Evolutionary conservation across 2,329 filamentous ascomycete genomes (phyloP), one percentile per base, ranked within the genome.

Genomic region (Colletotrichum chrysophilum): DNA sequence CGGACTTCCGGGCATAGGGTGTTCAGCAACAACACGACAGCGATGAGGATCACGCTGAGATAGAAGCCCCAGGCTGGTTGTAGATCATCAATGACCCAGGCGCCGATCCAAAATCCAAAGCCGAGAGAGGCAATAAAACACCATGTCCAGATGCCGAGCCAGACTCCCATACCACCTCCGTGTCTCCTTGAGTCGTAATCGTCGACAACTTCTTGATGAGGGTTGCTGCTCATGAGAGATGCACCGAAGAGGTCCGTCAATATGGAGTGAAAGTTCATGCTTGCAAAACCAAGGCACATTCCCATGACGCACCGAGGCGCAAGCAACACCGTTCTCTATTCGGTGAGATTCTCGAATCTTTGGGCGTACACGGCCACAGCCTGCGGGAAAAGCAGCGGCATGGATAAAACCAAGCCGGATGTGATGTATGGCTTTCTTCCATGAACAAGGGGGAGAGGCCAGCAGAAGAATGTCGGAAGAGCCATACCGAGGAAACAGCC

Each of bases 351-450:
- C 5, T 91, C 91, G 10, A 91, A 89, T 76, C 93, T 87, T 72
- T 86, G 88, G 10, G 84, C 82, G 60, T 89, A 89, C 10, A 95
- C 89, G 3, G 92, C 88, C 52, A 96, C 85, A 1, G 94, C 94
- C 81, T 96, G 94, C 0, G 94, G 94, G 72, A 96, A 94, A 43
- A 96, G 89, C 0, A 96, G 86, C 5, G 94, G 93, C 85, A 96
- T 90, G 7, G 94, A 91, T 36, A 95, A 81, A 3, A 91, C 90
- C 68, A 96, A 88, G 24, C 94, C 90, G 34, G 91, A 88, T 48
- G 96, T 86, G n/a, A 93, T 92, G 80, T 96, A 96, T 2, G 94
- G 93, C 80, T 95, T 95, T 13, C 94, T 90, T 5, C 94, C 94
- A 81, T 96, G 94, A 2, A 96, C 88, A 8, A 95, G 87, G 8